Evolutionary conservation across 2,329 filamentous ascomycete species (phyloP), one percentile per base, ranked within the genome.

Genomic region (Xylaria sp.): DNA sequence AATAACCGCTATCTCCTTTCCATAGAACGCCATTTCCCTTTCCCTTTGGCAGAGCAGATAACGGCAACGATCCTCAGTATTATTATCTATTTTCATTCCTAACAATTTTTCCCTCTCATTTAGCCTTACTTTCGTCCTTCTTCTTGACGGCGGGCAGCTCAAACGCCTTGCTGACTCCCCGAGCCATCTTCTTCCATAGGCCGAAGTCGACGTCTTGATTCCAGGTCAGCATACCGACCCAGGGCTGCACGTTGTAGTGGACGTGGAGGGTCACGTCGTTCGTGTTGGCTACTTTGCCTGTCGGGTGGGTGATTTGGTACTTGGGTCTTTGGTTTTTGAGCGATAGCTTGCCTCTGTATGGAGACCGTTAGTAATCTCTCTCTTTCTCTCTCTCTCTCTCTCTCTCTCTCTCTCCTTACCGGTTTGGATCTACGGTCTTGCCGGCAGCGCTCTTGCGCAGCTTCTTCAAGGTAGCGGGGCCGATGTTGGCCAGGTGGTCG

Each of bases 171-270:
- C 89, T 93, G 72, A 86, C 78, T n/a, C 91, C 91, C 5, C 88
- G 89, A 74, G 84, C 83, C 69, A 94, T 76, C 63, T 83, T 84
- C 82, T 89, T 86, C 92, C 92, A 94, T 59, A 82, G 79, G 10
- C 87, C 87, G 65, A 87, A 80, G 72, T 87, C 84, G 50, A 78
- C 74, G 71, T 84, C 80, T 71, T 89, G 84, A 76, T 92, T 91
- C 96, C 96, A 99, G 50, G 92, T 92, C 79, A 98, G 81, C 61
- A 91, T 82, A 16, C 96, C 96, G 12, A 99, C 93, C 93, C 95
- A 98, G 37, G 96, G 96, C 85, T 99, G 96, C 69, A 98, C 92
- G 82, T 98, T 98, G 89, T 97, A 99, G 78, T 96, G 91, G 62
- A 98, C 84, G 75, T 91, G 90, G 71, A 99, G 84, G 35, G 88